A percentile compares a stretch with the other conserved stretches of the same genome.
Evolutionary conservation across 2,329 filamentous ascomycete species (phyloP).

Genomic region (Madurella mycetomatis): DNA sequence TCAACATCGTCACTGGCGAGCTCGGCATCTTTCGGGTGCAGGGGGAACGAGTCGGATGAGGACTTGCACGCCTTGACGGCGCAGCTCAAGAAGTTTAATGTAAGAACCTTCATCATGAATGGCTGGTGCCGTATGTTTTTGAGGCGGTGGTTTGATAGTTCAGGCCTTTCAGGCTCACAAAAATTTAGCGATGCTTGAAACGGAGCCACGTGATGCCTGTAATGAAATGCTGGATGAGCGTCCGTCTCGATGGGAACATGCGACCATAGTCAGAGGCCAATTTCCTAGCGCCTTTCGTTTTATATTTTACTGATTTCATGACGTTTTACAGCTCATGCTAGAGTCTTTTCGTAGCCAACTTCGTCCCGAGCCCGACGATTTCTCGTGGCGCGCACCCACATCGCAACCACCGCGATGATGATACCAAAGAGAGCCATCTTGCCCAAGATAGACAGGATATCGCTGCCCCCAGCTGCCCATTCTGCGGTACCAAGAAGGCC

Average conservation of each 20-base stretch:
- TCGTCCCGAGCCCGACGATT: constrained; percentile 30
- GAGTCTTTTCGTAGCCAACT: constrained; percentile 41
- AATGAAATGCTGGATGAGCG: not conserved
- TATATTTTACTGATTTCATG: not conserved
- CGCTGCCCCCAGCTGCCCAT: constrained; percentile 31
- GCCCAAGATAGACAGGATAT: constrained; percentile 42
- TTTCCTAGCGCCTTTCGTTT: not conserved
- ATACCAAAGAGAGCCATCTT: constrained; percentile 49
- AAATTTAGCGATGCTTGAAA: constrained; percentile 17
- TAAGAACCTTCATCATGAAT: constrained; percentile 80
- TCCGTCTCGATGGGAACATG: too few species aligned
- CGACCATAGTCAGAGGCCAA: not conserved
- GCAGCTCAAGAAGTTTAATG: constrained; percentile 94
- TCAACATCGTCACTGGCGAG: constrained; percentile 81
- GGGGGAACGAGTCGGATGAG: constrained; percentile 72
- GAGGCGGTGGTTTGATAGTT: not conserved
- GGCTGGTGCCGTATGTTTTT: constrained; percentile 6
- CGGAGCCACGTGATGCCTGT: constrained; percentile 15
- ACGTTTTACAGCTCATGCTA: constrained; percentile 31
- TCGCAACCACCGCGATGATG: constrained; percentile 42
- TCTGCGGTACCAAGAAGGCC: constrained; percentile 34
- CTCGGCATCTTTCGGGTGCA: constrained; percentile 89
- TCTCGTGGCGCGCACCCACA: constrained; percentile 42
- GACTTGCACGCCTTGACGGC: constrained; percentile 93
- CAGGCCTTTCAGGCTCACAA: constrained; percentile 5